Base-by-base conservation (phyloP, 192 early-diverging fungal genomes). In the Entrophospora sp. region DNA sequence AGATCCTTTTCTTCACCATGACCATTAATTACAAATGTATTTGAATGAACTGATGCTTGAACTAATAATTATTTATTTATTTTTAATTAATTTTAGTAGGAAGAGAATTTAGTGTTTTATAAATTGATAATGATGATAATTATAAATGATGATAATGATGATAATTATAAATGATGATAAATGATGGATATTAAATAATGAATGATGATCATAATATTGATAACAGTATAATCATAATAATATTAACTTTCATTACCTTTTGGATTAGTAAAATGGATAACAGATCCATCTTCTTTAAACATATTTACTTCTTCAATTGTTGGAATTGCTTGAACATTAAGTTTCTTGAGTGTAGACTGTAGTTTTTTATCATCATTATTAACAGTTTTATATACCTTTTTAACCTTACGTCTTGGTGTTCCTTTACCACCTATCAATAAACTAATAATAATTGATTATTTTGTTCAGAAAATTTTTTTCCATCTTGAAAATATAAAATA, bases 281-380 rank as follows among this genome's bases (percentile, higher is more conserved):
- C 88, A 74, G 85, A 89, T 70, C 93, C 93, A 71, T 96, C 88
- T 46, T 87, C 86, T 80, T 85, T 91, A 83, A 97, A 97, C 91
- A 99, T 96, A 87, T 98, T 97, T 79, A 99, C 91, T 70, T 97
- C 90, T 81, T 97, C 95, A 66, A 98, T 89, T 66, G 79, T 83
- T 72, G 82, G 76, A 67, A 96, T 83, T 64, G 85, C 80, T 79
- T 92, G 89, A 52, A 92, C 86, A 70, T 89, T 85, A 61, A 98
- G 85, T 87, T 96, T 95, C 74, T 90, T 93, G 63, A 97, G 82
- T 60, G 89, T 83, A 59, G 86, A 79, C 70, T 88, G 82, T 49
- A 98, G 89, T 89, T 96, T 97, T 73, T 91, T 93, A 81, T 96
- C 94, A 74, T 99, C 94, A 75, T 85, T 81, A 35, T 79, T 83